Percentiles rank a stretch among this genome's conserved stretches.
Evolutionary conservation across 441 rosid species (phyloP).

Genomic region (Adansonia gregorii): DNA sequence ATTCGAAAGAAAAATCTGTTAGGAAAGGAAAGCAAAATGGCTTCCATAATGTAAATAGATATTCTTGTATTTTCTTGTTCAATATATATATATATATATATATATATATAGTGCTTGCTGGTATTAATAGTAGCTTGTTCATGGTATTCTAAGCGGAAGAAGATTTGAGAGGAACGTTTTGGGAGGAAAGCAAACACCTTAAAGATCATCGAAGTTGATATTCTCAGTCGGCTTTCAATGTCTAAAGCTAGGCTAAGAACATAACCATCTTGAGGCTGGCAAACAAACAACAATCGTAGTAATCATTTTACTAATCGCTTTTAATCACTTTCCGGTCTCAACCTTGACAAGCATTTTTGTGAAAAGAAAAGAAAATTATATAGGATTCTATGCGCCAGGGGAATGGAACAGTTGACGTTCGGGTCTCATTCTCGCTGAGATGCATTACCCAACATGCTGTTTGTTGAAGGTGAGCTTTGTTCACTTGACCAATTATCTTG

Average conservation of each 20-base stretch:
- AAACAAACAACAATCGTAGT: not conserved
- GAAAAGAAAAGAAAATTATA: not conserved
- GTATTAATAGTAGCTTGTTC: not conserved
- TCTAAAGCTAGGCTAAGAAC: not conserved
- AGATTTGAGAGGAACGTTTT: no score
- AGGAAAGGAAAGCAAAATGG: not conserved
- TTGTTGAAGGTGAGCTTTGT: constrained; percentile 89
- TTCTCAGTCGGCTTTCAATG: no score
- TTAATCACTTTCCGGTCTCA: not conserved
- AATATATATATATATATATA: not conserved
- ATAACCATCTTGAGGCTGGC: constrained; percentile 3
- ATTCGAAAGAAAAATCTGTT: not conserved
- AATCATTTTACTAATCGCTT: constrained; percentile 9
- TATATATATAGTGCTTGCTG: not conserved
- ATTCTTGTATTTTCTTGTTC: no score
- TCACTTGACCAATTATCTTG: constrained; percentile 89
- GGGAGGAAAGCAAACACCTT: no score
- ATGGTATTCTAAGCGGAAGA: not conserved
- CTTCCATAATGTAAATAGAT: not conserved
- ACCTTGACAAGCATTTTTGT: not conserved
- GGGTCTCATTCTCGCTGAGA: constrained; percentile 44
- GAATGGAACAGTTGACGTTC: constrained; percentile 24
- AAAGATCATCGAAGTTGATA: no score
- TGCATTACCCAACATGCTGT: constrained; percentile 68
- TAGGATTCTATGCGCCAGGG: not conserved